Evolutionary conservation across 2,329 filamentous ascomycete genomes (phyloP), one percentile per base, ranked within the genome.

Genomic region (Aspergillus fischeri): DNA sequence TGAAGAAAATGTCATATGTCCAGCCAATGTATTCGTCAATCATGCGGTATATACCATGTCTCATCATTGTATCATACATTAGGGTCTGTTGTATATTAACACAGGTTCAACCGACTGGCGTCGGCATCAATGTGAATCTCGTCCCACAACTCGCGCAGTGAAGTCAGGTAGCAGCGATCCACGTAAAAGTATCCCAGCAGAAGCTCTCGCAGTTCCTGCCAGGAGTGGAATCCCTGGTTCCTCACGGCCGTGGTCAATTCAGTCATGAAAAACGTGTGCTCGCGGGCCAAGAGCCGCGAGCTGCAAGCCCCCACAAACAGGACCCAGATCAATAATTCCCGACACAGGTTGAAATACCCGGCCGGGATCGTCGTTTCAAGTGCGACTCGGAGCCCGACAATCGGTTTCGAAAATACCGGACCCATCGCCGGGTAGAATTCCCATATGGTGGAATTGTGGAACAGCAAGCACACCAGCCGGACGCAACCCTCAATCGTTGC

Each of bases 371-470:
- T 73, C 11, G 57, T 62, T 54, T 69, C 70, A 2, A 75, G 64
- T 3, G 73, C 69, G 6, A 60, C 53, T 41, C 71, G 71, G 11
- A 75, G 65, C 3, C 65, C 68, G 25, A 66, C 59, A 25, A 75
- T 68, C 1, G 73, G 73, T 51, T 70, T 68, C 9, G 69, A 68
- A 20, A 75, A 70, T 0, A 75, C 62, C 1, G 71, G 70, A 2
- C 60, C 72, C 20, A 73, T 60, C 49, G 65, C 61, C 1, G 73
- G 73, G 58, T 75, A 75, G 54, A 75, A 75, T 51, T 66, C 67
- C 73, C 73, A 75, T 56, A 75, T 73, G 24, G 67, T 62, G 44
- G 65, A 72, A 63, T 75, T 75, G 64, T 75, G 73, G 67, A 73
- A 75, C 1, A 73, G 58, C 3, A 75, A 65, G 50, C 69, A 70